A percentile compares a stretch with the other conserved stretches of the same genome.
phyloP scores from a whole-genome alignment of 2,329 filamentous ascomycete species.

The Byssoonygena ceratinophila region DNA sequence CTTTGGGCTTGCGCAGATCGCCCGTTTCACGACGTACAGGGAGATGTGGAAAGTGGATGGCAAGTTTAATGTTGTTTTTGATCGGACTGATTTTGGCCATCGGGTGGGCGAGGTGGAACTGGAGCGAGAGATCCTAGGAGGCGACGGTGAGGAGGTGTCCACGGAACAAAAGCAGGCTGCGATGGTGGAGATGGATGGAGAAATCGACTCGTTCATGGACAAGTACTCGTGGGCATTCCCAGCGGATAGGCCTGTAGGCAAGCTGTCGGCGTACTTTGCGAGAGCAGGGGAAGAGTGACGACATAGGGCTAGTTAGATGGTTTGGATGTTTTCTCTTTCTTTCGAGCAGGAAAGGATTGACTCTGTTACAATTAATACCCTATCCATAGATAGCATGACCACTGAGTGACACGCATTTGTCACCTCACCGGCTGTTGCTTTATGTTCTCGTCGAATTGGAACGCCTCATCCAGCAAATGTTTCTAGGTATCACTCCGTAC shows the following conservation, averaged over 20 bases:
- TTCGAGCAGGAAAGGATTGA: background rate
- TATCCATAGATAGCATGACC: background rate
- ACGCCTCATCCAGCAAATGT: background rate
- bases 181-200: constrained; percentile 13
- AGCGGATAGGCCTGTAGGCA: constrained; percentile 20
- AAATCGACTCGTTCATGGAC: constrained; percentile 22
- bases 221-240: constrained; percentile 21
- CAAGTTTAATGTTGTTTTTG: constrained; percentile 23
- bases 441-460: background rate
- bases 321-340: background rate
- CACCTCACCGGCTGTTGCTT: background rate
- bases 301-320: background rate
- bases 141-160: constrained; percentile 7
- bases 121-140: constrained; percentile 16
- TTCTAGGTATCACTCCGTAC: background rate
- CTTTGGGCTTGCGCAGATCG: constrained; percentile 19
- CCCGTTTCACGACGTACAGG: constrained; percentile 22
- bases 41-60: constrained; percentile 23
- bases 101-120: constrained; percentile 27
- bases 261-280: constrained; percentile 24
- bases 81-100: constrained; percentile 27
- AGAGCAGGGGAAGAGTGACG: background rate
- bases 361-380: background rate
- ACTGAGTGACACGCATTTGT: background rate
- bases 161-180: constrained; percentile 5